Conservation (phyloP, 208 protist species). For the Balamuthia mandrillaris region DNA sequence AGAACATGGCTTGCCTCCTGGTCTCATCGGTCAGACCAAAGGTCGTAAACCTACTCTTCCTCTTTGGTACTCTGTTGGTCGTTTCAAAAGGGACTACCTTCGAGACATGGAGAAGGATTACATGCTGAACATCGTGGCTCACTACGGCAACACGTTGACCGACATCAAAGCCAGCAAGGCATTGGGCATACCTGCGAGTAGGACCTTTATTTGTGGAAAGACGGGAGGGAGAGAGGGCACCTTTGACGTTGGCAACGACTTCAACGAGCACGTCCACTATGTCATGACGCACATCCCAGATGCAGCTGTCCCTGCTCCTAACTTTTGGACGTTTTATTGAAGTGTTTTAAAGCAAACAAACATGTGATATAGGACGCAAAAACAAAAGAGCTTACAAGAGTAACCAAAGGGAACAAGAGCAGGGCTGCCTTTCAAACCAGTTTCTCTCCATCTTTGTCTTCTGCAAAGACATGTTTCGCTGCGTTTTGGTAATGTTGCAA, state of each 20-base stretch:
- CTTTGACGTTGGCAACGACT: slow-evolving; percentile 4
- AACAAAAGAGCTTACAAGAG: too few relatives aligned
- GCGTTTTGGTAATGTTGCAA: too few relatives aligned
- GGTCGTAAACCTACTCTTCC: slow-evolving; percentile 41
- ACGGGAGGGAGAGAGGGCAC: slow-evolving; percentile 2
- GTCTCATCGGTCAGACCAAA: slow-evolving; percentile 35
- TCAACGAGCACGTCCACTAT: slow-evolving; percentile 13
- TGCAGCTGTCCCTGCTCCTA: slow-evolving; percentile 12
- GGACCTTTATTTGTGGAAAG: slow-evolving; percentile 37
- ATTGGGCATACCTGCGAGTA: background rate
- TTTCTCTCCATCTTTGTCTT: too few relatives aligned
- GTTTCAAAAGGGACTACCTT: slow-evolving; percentile 34
- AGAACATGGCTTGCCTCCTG: slow-evolving; percentile 35
- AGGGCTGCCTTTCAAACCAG: too few relatives aligned
- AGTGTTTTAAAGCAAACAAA: too few relatives aligned
- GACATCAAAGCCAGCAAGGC: slow-evolving; percentile 28
- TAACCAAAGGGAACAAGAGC: too few relatives aligned
- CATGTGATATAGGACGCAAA: too few relatives aligned
- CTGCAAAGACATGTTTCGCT: too few relatives aligned
- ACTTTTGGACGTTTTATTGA: too few relatives aligned
- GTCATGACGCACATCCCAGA: slow-evolving; percentile 25
- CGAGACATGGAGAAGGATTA: too few relatives aligned
- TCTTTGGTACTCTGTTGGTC: slow-evolving; percentile 25
- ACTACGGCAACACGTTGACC: slow-evolving; percentile 39
- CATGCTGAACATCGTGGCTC: background rate